Percentiles rank a stretch among this genome's conserved stretches.
These are phyloP conservation scores for Ambrosiella cleistominuta DNA, from an alignment of 2,329 filamentous ascomycete species.

Conservation along the genomic window DNA sequence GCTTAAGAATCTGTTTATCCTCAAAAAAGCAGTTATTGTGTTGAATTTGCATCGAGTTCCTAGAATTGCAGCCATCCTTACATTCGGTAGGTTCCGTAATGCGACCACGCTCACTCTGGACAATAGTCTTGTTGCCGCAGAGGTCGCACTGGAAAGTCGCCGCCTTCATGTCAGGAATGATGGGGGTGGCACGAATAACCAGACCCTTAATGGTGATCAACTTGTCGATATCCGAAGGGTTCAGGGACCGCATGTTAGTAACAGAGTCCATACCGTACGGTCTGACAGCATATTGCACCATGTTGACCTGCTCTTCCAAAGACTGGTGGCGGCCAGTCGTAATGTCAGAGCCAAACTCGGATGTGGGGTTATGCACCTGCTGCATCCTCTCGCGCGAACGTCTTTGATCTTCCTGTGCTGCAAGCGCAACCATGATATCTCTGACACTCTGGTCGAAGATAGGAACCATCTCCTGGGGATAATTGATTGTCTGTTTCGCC, in stretches of 20 bases:
- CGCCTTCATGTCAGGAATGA: slow-evolving; percentile 98
- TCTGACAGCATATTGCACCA: slow-evolving; percentile 66
- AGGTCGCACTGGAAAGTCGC: slow-evolving; percentile 93
- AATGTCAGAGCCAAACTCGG: slow-evolving; percentile 26
- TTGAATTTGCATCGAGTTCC: slow-evolving; percentile 95
- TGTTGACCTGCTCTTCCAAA: slow-evolving; percentile 65
- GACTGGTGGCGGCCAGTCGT: slow-evolving; percentile 29
- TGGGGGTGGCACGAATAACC: slow-evolving; percentile 85
- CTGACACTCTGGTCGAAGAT: slow-evolving; percentile 92
- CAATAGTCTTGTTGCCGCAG: slow-evolving; percentile 78
- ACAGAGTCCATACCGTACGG: slow-evolving; percentile 76
- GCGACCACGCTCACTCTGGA: slow-evolving; percentile 86
- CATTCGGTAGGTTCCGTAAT: slow-evolving; percentile 89
- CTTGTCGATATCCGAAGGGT: slow-evolving; percentile 94
- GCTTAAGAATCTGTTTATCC: slow-evolving; percentile 96
- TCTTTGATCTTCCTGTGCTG: slow-evolving; percentile 57
- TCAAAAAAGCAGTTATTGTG: slow-evolving; percentile 91
- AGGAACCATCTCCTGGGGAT: slow-evolving; percentile 89
- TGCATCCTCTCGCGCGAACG: slow-evolving; percentile 16
- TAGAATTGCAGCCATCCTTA: slow-evolving; percentile 65
- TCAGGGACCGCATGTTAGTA: slow-evolving; percentile 83
- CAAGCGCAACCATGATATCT: slow-evolving; percentile 81
- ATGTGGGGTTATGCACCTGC: slow-evolving; percentile 41
- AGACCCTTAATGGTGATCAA: slow-evolving; percentile 88
- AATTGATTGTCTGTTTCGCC: slow-evolving; percentile 87